phyloP scores from a whole-genome alignment of 305 asterid genomes.

The Caryopteris hybrid region DNA sequence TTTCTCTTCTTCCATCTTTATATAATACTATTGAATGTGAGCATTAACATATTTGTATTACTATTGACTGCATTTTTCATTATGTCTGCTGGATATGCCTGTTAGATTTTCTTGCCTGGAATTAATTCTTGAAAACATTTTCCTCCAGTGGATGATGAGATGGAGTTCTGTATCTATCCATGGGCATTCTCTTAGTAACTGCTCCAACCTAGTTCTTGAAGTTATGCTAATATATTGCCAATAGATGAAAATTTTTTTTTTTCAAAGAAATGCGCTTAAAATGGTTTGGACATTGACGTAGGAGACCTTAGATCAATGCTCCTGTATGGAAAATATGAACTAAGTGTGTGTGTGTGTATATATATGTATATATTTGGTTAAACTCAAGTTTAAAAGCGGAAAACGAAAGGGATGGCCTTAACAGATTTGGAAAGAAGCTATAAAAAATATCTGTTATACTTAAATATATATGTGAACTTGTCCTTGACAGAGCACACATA shows the following conservation, averaged over 20 bases:
- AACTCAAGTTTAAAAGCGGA: not conserved
- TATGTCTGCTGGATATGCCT: not conserved
- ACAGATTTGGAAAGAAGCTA: not conserved
- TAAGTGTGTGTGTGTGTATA: too few relatives aligned
- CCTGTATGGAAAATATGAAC: too few relatives aligned
- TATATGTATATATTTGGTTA: too few relatives aligned
- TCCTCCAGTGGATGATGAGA: not conserved
- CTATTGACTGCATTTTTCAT: too few relatives aligned
- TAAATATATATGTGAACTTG: not conserved
- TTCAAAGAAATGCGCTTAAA: not conserved
- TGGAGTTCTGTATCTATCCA: not conserved
- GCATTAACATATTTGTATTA: not conserved
- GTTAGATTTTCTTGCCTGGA: not conserved
- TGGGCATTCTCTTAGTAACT: not conserved
- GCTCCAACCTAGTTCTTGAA: not conserved
- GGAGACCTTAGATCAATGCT: not conserved
- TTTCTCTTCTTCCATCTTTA: not conserved
- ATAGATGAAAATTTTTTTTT: too few relatives aligned
- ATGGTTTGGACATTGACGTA: not conserved
- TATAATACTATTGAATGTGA: not conserved
- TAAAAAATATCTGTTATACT: not conserved
- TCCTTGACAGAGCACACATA: not conserved
- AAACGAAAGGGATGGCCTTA: too few relatives aligned
- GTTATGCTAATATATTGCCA: not conserved
- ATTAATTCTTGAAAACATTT: not conserved